Evolutionary conservation across 2,329 filamentous ascomycete species (phyloP).

Genomic region (Claviceps pazoutovae): DNA sequence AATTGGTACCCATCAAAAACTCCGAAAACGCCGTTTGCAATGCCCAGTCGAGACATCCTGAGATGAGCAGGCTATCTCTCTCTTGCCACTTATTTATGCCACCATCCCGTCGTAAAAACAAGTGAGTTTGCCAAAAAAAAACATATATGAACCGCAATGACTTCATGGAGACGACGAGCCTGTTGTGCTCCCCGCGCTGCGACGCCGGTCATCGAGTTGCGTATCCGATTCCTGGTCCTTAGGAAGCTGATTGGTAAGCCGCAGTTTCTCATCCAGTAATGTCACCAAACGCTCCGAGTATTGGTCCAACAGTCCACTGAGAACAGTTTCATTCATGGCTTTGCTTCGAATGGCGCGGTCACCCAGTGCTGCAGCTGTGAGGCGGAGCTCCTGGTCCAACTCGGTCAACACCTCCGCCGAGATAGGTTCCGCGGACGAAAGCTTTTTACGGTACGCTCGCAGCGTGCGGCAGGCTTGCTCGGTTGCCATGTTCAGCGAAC

Average conservation of each 20-base stretch:
- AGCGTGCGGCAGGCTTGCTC: constrained; percentile 51
- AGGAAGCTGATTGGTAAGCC: constrained; percentile 26
- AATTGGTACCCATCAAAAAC: not conserved
- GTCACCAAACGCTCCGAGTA: constrained; percentile 60
- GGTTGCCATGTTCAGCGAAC: constrained; percentile 46
- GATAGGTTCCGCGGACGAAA: constrained; percentile 41
- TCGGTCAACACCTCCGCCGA: constrained; percentile 45
- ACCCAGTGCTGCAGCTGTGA: constrained; percentile 47
- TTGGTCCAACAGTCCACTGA: constrained; percentile 56
- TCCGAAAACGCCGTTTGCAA: constrained; percentile 5
- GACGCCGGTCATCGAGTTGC: constrained; percentile 16
- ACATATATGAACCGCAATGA: constrained; percentile 3
- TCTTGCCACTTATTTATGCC: not conserved
- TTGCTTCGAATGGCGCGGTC: constrained; percentile 41
- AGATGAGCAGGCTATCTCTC: not conserved
- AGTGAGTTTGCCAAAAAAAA: not conserved
- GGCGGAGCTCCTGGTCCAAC: constrained; percentile 48
- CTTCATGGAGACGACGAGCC: constrained; percentile 21
- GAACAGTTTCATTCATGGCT: constrained; percentile 41
- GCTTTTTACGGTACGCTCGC: constrained; percentile 48
- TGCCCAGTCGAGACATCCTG: not conserved
- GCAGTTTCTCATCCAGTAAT: constrained; percentile 59
- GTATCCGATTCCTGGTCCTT: constrained; percentile 18
- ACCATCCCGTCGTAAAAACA: not conserved
- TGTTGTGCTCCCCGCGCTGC: constrained; percentile 21